Conservation (phyloP, 176 grass and related monocot genomes). For the Oryza glumipatula region DNA sequence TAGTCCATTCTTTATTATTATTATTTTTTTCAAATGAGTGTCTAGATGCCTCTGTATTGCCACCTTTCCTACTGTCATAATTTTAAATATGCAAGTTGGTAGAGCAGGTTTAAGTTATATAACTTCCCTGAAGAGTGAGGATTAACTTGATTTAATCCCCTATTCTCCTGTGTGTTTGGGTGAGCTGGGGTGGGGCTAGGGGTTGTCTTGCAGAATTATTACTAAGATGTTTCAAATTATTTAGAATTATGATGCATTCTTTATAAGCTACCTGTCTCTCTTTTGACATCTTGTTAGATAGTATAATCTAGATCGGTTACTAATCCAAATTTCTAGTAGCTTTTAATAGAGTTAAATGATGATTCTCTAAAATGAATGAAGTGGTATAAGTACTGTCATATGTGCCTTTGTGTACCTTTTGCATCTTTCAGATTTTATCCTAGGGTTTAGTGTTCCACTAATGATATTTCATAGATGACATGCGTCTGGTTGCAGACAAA, state of each 20-base stretch:
- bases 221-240: not conserved
- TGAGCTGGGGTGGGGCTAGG: not conserved
- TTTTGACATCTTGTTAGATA: slow-evolving; percentile 2
- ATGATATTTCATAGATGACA: not conserved
- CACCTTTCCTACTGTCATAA: not conserved
- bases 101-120: not conserved
- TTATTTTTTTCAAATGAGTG: not conserved
- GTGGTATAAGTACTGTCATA: not conserved
- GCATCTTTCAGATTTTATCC: slow-evolving; percentile 1
- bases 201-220: not conserved
- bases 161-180: not conserved
- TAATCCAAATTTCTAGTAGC: not conserved
- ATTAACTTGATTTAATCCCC: not conserved
- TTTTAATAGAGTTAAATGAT: not conserved
- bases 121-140: not conserved
- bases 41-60: not conserved
- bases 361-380: not conserved
- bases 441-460: not conserved
- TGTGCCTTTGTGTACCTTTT: not conserved
- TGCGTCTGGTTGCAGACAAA: not conserved
- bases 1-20: not conserved
- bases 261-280: not conserved
- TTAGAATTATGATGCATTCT: not conserved
- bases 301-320: not conserved
- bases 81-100: slow-evolving; percentile 19